Evolutionary conservation across 2,329 filamentous ascomycete genomes (phyloP).

Genomic region (Fusarium hostae): DNA sequence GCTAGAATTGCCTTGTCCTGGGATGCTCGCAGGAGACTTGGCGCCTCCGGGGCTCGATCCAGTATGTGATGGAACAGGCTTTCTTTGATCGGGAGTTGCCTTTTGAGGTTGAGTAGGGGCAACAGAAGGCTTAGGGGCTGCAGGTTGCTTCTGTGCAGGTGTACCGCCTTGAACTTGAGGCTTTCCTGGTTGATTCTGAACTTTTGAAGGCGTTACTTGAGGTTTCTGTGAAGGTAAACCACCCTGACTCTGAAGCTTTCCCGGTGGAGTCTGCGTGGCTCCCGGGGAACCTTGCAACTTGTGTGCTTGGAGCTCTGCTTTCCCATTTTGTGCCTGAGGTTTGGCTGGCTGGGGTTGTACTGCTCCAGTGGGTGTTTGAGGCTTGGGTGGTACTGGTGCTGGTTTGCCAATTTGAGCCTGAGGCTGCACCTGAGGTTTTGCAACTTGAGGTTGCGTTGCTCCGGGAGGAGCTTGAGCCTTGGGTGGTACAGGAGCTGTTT

Average conservation of each 20-base stretch:
- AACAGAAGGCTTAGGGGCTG: background rate
- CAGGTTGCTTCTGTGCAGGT: background rate
- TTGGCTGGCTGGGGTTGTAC: background rate
- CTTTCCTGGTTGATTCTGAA: background rate
- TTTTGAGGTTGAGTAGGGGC: background rate
- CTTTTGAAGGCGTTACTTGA: background rate
- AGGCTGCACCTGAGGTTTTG: background rate
- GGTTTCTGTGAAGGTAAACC: background rate
- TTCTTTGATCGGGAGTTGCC: background rate
- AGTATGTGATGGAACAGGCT: too few species aligned
- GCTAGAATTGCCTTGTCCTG: background rate
- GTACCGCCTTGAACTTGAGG: background rate
- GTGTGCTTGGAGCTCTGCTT: background rate
- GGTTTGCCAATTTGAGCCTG: background rate
- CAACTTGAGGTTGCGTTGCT: background rate
- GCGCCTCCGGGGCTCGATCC: fast-evolving
- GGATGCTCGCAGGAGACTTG: background rate
- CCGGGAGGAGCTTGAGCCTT: background rate
- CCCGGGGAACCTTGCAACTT: background rate
- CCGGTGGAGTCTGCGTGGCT: background rate
- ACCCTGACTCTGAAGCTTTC: background rate
- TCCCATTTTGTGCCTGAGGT: background rate
- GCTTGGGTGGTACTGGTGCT: background rate
- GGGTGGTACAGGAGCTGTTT: background rate
- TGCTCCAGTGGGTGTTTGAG: background rate